Evolutionary conservation across 1,284 basidiomycete species (phyloP).

Genomic region (Tetrapyrgos nigripes): DNA sequence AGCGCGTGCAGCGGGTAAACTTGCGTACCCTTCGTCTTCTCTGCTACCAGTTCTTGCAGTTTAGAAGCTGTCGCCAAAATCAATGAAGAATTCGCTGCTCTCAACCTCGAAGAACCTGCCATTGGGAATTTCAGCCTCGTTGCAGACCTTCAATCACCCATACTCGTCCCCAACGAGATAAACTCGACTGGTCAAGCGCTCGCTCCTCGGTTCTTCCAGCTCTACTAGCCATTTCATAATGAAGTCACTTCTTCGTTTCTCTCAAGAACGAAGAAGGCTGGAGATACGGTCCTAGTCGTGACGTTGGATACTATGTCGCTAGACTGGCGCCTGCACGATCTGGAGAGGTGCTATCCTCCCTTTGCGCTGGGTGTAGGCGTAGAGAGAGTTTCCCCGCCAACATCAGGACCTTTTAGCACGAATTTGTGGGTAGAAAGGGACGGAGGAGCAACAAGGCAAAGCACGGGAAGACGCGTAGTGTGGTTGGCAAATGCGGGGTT

Average conservation of each 20-base stretch:
- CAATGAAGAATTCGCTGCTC: conserved; percentile 50
- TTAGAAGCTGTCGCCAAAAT: conserved; percentile 78
- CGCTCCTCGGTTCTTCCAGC: conserved; percentile 78
- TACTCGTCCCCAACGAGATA: too few relatives aligned
- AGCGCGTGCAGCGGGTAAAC: conserved; percentile 66
- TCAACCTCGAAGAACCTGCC: background rate
- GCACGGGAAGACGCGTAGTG: conserved; percentile 46
- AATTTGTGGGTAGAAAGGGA: conserved; percentile 38
- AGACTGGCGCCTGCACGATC: conserved; percentile 75
- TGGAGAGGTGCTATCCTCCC: conserved; percentile 64
- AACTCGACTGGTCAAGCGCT: background rate
- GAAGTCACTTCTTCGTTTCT: conserved; percentile 72
- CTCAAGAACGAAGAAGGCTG: conserved; percentile 64
- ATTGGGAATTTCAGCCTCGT: background rate
- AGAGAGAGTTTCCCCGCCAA: conserved; percentile 68
- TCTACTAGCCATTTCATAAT: conserved; percentile 76
- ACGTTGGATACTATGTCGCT: conserved; percentile 72
- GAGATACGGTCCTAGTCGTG: conserved; percentile 72
- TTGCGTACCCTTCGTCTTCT: conserved; percentile 76
- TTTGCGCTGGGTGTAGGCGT: conserved; percentile 65
- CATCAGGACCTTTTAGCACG: conserved; percentile 37
- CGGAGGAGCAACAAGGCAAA: conserved; percentile 51
- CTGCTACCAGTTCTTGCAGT: conserved; percentile 70
- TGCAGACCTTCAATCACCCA: background rate
- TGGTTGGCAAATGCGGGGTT: conserved; percentile 59